A percentile compares a stretch with the other conserved stretches of the same genome.
Conservation (phyloP, 306 rosid species). For the Malus orientalis region DNA sequence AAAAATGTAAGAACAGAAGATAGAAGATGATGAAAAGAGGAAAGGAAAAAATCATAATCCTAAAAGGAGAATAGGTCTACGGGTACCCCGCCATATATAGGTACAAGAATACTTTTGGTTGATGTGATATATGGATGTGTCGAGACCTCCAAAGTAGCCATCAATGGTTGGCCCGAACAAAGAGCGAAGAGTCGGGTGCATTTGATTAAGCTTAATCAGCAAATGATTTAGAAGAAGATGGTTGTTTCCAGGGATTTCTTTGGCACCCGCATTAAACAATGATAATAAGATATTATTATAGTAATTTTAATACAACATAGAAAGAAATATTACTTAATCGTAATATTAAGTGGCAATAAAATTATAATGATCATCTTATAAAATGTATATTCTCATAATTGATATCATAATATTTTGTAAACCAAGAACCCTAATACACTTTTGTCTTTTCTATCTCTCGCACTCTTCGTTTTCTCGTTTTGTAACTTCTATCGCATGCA, state of each 20-base stretch:
- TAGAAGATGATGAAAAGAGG: too few relatives aligned
- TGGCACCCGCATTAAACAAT: background rate
- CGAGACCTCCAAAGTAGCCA: slow-evolving; percentile 18
- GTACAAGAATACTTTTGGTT: slow-evolving; percentile 37
- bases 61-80: slow-evolving; percentile 7
- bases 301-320: too few relatives aligned
- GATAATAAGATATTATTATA: background rate
- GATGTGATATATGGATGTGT: slow-evolving; percentile 43
- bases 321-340: too few relatives aligned
- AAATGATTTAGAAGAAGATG: background rate
- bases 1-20: too few relatives aligned
- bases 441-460: background rate
- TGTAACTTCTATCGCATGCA: background rate
- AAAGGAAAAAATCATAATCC: too few relatives aligned
- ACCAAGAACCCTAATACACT: background rate
- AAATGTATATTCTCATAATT: background rate
- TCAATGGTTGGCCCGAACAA: slow-evolving; percentile 1
- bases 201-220: background rate
- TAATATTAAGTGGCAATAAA: too few relatives aligned
- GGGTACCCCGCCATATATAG: slow-evolving; percentile 20
- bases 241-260: background rate
- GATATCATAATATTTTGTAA: background rate
- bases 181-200: background rate
- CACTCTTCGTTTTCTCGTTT: too few relatives aligned
- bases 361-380: background rate